Percentiles rank a stretch among this genome's conserved stretches.
These are phyloP conservation scores for Euphorbia corollata DNA, from an alignment of 441 rosid species.

Conservation along the genomic window DNA sequence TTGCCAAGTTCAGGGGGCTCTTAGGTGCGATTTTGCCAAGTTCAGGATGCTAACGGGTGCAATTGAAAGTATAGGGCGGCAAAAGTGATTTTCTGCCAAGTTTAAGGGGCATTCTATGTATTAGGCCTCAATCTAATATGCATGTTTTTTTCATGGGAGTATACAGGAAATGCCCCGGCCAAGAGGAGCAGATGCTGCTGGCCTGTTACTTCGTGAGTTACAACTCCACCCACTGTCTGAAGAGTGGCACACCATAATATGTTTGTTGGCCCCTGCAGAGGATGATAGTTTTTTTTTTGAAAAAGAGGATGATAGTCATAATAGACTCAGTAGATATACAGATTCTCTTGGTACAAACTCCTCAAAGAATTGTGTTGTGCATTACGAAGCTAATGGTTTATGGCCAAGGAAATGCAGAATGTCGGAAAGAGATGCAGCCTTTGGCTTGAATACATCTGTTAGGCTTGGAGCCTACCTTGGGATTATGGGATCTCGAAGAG, in stretches of 20 bases:
- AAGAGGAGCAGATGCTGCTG: slow-evolving; percentile 99
- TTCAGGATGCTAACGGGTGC: no score
- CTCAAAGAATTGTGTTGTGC: slow-evolving; percentile 39
- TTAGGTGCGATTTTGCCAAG: no score
- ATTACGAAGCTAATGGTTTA: slow-evolving; percentile 59
- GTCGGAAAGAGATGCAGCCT: slow-evolving; percentile 99
- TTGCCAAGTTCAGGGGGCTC: no score
- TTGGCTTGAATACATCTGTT: slow-evolving; percentile 85
- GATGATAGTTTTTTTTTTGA: slow-evolving; percentile 60
- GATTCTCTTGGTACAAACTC: slow-evolving; percentile 38
- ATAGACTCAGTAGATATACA: slow-evolving; percentile 33
- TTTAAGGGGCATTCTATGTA: no score
- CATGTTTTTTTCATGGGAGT: slow-evolving; percentile 5
- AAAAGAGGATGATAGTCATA: slow-evolving; percentile 66
- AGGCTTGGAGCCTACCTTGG: slow-evolving; percentile 95
- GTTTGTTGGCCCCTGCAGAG: slow-evolving; percentile 96
- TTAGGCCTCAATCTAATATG: neutral
- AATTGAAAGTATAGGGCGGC: no score
- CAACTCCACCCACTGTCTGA: slow-evolving; percentile 98
- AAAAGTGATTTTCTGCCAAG: no score
- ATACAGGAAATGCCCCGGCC: slow-evolving; percentile 96
- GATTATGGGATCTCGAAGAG: slow-evolving; percentile 97
- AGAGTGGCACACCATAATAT: slow-evolving; percentile 95
- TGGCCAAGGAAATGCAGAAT: slow-evolving; percentile 98
- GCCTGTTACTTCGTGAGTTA: slow-evolving; percentile 83